Base-by-base conservation (phyloP, 2,329 filamentous ascomycete species). In the Shiraia bambusicola region DNA sequence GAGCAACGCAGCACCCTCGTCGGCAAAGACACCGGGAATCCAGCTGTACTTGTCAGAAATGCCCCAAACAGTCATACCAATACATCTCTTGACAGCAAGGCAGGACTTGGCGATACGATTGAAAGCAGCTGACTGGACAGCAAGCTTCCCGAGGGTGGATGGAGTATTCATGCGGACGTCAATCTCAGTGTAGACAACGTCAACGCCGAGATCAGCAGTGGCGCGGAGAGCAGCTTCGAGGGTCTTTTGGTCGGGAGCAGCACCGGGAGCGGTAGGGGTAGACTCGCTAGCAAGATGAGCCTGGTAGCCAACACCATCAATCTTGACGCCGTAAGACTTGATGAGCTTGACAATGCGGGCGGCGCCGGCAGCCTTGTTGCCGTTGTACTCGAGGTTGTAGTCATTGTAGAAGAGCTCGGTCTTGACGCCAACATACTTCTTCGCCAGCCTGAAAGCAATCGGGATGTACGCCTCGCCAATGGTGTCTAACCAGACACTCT, bases 221-320 rank as follows among this genome's bases (percentile, higher is more conserved):
- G 74, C 69, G 34, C 70, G 56, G 38, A 83, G 74, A 15, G 74
- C 74, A 1, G 71, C 67, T 19, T 70, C 70, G 33, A 80, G 72
- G 6, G 68, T 65, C 27, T 66, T 66, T 42, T 72, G 69, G 34
- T 64, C 67, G 1, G 80, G 76, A 2, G 76, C 74, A 11, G 64
- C 54, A 6, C 49, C 50, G 7, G 49, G 46, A n/a, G 55, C 49
- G 9, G 67, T 64, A 45, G 77, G 74, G 6, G 80, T 79, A 38
- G 77, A 72, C 31, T 84, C 74, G 33, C 46, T 72, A 40, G 71
- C 72, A 36, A 75, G 66, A 63, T 86, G 82, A 22, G 70, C 78
- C 61, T 86, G 81, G 56, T 83, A 72, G 22, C 83, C 82, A n/a
- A 84, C 75, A 40, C 82, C 81, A 47, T 84, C 77, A 47, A 85